phyloP scores from a whole-genome alignment of 73 alveolate genomes.

The Uronychia setigera region DNA sequence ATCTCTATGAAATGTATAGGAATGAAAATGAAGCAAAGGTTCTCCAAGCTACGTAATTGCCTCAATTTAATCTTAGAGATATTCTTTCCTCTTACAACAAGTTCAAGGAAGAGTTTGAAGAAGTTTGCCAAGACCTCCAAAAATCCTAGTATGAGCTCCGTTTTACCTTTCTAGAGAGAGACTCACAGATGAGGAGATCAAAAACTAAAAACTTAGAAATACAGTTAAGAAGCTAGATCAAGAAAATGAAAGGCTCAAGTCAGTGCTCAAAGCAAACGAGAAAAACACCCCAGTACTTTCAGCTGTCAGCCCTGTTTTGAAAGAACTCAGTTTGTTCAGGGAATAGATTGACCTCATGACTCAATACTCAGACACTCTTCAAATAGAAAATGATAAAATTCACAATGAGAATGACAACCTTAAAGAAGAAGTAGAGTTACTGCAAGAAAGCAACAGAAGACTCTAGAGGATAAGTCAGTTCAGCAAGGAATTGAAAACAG shows the following conservation, averaged over 20 bases:
- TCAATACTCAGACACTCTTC: background rate
- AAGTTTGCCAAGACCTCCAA: background rate
- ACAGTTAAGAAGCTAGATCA: background rate
- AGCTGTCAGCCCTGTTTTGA: background rate
- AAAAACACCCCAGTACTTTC: background rate
- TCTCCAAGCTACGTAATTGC: background rate
- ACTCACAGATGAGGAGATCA: background rate
- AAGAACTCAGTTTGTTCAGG: background rate
- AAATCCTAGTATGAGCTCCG: background rate
- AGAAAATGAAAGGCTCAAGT: background rate
- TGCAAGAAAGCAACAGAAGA: background rate
- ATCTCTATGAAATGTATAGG: background rate
- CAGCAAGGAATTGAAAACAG: background rate
- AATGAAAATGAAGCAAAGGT: background rate
- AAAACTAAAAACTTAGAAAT: background rate
- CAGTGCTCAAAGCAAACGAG: background rate
- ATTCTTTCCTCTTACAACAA: background rate
- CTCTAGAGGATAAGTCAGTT: background rate
- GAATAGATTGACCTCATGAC: background rate
- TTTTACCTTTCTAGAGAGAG: background rate
- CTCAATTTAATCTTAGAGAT: background rate
- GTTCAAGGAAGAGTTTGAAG: background rate
- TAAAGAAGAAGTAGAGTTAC: background rate
- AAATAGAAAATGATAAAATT: background rate
- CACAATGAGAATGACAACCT: background rate